A percentile compares a stretch with the other conserved stretches of the same genome.
Conservation (phyloP, 352 stramenopile genomes). For the Phytopythium mirpurense region DNA sequence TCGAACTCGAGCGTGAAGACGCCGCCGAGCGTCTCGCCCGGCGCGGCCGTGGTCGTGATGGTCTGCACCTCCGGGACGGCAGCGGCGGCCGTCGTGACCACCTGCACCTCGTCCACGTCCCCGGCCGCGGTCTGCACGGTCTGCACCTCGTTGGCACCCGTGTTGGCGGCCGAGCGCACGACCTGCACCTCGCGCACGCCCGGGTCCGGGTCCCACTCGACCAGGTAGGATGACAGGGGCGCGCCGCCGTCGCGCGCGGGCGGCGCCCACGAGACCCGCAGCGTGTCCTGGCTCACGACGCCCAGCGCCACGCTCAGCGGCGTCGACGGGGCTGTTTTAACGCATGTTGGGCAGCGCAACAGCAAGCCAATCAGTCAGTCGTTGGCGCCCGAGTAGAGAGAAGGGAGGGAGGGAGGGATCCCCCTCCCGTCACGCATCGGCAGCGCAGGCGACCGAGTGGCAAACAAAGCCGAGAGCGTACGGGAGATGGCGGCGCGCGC, state of each 20-base stretch:
- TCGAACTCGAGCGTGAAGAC: conserved; percentile 92
- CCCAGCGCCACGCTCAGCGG: conserved; percentile 62
- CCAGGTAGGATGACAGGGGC: conserved; percentile 65
- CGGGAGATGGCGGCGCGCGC: conserved; percentile 3
- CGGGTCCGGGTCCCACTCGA: conserved; percentile 92
- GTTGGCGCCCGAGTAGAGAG: too few species aligned
- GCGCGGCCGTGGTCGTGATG: conserved; percentile 83
- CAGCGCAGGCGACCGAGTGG: too few species aligned
- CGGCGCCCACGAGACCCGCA: conserved; percentile 71
- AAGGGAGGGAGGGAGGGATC: too few species aligned
- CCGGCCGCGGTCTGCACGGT: conserved; percentile 82
- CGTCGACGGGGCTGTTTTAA: conserved; percentile 23
- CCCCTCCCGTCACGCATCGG: too few species aligned
- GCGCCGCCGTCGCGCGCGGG: conserved; percentile 68
- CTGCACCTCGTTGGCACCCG: conserved; percentile 92
- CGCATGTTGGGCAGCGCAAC: background rate
- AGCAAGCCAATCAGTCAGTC: too few species aligned
- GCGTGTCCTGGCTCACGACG: conserved; percentile 64
- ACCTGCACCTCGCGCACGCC: conserved; percentile 88
- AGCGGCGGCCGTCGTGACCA: conserved; percentile 73
- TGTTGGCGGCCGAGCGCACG: conserved; percentile 72
- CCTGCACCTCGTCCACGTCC: conserved; percentile 88
- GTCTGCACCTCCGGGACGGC: conserved; percentile 62
- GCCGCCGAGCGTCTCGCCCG: conserved; percentile 76
- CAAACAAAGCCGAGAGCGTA: too few species aligned